These are phyloP conservation scores for Puccinia polysora DNA, from an alignment of 1,284 basidiomycete genomes.

Conservation along the genomic window DNA sequence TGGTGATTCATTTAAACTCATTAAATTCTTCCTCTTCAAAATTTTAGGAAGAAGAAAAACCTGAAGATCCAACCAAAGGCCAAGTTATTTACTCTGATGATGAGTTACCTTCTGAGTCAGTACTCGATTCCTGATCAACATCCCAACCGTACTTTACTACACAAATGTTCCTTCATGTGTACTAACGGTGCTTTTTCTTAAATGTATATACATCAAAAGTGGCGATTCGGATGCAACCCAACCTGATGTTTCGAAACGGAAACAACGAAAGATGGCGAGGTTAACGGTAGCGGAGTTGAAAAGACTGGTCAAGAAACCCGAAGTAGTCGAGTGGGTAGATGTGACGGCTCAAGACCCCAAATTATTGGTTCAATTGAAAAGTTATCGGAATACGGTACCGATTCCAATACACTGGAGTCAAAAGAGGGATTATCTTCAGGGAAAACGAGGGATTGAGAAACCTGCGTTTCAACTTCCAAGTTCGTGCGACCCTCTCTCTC, in stretches of 20 bases:
- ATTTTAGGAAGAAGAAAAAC: constrained; percentile 21
- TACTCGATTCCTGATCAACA: neutral
- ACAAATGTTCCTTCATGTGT: neutral
- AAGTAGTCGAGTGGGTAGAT: constrained; percentile 98
- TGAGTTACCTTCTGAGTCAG: constrained; percentile 65
- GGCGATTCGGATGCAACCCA: constrained; percentile 61
- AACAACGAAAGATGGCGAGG: constrained; percentile 74
- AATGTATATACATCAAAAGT: too few species aligned
- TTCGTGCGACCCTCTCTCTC: constrained; percentile 47
- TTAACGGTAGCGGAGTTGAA: constrained; percentile 94
- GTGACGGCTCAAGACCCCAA: constrained; percentile 90
- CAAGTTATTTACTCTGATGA: constrained; percentile 84
- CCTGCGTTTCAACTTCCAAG: constrained; percentile 82
- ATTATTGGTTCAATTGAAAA: constrained; percentile 85
- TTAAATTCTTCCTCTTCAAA: neutral
- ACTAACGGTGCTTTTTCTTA: too few species aligned
- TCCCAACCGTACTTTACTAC: neutral
- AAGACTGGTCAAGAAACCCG: constrained; percentile 90
- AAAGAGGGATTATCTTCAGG: constrained; percentile 93
- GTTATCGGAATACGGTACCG: constrained; percentile 84
- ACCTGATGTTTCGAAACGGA: constrained; percentile 78
- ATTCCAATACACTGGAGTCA: constrained; percentile 95
- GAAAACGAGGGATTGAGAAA: constrained; percentile 96
- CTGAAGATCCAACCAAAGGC: constrained; percentile 61
- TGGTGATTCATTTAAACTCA: neutral